Conservation (phyloP, 78 protist genomes). For the Dictyostelium intermedium region DNA sequence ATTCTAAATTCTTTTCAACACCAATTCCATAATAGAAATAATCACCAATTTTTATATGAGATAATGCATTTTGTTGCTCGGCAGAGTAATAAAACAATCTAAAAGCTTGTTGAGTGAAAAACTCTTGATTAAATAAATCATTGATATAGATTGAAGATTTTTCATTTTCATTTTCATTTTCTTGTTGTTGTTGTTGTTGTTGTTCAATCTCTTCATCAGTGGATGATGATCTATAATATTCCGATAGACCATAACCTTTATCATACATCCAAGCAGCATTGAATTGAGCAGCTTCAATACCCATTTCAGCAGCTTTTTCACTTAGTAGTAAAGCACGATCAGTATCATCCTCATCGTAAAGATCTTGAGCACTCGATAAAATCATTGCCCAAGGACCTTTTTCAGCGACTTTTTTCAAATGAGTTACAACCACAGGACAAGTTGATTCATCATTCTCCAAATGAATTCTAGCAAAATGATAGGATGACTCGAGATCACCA, state of each 20-base stretch:
- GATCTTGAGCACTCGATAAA: slow-evolving; percentile 66
- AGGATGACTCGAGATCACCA: slow-evolving; percentile 48
- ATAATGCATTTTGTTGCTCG: slow-evolving; percentile 79
- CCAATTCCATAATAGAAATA: slow-evolving; percentile 92
- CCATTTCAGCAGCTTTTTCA: slow-evolving; percentile 87
- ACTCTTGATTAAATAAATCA: not conserved
- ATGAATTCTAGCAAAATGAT: slow-evolving; percentile 54
- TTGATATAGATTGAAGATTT: not conserved
- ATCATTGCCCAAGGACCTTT: slow-evolving; percentile 71
- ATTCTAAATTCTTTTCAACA: slow-evolving; percentile 33
- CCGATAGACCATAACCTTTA: slow-evolving; percentile 9
- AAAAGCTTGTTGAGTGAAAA: slow-evolving; percentile 25
- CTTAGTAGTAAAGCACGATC: slow-evolving; percentile 54
- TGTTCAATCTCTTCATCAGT: not conserved
- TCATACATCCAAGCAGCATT: slow-evolving; percentile 89
- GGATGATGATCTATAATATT: not conserved
- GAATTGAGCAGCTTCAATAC: slow-evolving; percentile 89
- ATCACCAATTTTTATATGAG: slow-evolving; percentile 90
- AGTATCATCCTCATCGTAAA: slow-evolving; percentile 64
- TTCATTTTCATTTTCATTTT: not conserved
- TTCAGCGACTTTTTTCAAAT: slow-evolving; percentile 86
- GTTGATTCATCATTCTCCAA: slow-evolving; percentile 23
- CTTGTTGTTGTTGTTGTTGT: not conserved
- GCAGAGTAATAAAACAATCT: slow-evolving; percentile 62
- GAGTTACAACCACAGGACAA: slow-evolving; percentile 67